Conservation (phyloP, 1,284 basidiomycete genomes). For the Meira nashicola region DNA sequence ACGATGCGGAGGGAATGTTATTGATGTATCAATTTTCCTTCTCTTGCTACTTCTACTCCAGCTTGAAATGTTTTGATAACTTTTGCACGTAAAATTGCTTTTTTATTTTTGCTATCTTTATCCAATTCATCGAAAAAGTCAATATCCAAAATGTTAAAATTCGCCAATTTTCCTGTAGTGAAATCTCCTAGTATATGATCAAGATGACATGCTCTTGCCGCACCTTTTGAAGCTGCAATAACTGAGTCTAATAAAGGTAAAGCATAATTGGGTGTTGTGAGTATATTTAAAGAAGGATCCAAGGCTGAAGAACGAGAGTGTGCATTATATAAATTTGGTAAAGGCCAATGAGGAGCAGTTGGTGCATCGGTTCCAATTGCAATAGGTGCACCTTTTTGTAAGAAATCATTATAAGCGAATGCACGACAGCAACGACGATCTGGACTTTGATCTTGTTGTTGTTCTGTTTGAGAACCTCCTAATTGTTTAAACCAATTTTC, state of each 20-base stretch:
- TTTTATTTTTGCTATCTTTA: constrained; percentile 16
- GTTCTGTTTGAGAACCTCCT: constrained; percentile 15
- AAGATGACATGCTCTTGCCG: constrained; percentile 26
- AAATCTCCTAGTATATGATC: constrained; percentile 23
- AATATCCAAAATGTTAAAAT: constrained; percentile 30
- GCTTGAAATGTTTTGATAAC: not conserved
- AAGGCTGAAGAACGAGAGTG: constrained; percentile 23
- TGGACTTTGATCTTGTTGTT: constrained; percentile 13
- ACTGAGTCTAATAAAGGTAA: constrained; percentile 25
- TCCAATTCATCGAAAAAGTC: constrained; percentile 20
- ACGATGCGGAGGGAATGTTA: too few relatives aligned
- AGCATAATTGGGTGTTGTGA: constrained; percentile 28
- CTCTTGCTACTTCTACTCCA: too few relatives aligned
- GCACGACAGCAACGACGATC: constrained; percentile 21
- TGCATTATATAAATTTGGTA: constrained; percentile 29
- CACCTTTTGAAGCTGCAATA: constrained; percentile 25
- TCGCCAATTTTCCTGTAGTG: constrained; percentile 25
- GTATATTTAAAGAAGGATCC: constrained; percentile 16
- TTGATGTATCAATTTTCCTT: too few relatives aligned
- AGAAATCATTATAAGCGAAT: constrained; percentile 27
- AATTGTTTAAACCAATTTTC: constrained; percentile 29
- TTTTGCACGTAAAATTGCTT: constrained; percentile 7
- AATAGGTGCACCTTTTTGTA: constrained; percentile 26
- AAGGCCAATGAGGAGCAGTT: constrained; percentile 23
- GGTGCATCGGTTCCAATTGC: constrained; percentile 29